Percentiles rank a stretch among this genome's conserved stretches.
Conservation (phyloP, 2,329 filamentous ascomycete species). For the Aspergillus sp. region DNA sequence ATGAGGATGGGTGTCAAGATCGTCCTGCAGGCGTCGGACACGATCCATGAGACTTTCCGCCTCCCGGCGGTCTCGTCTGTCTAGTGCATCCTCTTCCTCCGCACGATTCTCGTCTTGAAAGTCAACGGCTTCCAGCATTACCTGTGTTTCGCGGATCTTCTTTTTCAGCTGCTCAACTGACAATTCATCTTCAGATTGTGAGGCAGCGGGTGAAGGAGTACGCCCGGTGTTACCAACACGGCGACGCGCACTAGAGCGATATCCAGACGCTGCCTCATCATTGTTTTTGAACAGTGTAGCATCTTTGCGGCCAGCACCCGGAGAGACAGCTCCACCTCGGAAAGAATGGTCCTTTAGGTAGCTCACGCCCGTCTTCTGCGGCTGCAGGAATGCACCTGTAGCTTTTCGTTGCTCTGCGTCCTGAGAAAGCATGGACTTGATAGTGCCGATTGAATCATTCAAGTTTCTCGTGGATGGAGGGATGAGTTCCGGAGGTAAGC, state of each 20-base stretch:
- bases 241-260: constrained; percentile 89
- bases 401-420: constrained; percentile 89
- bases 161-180: constrained; percentile 86
- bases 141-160: constrained; percentile 89
- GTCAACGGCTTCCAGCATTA: constrained; percentile 92
- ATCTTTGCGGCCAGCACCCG: constrained; percentile 73
- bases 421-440: constrained; percentile 84
- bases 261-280: constrained; percentile 79
- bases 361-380: constrained; percentile 96
- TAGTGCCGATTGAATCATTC: constrained; percentile 85
- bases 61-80: constrained; percentile 85
- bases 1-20: constrained; percentile 89
- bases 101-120: constrained; percentile 87
- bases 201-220: constrained; percentile 78
- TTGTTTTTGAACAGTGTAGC: constrained; percentile 97
- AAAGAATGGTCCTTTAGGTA: constrained; percentile 97
- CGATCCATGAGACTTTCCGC: constrained; percentile 92
- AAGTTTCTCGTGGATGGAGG: constrained; percentile 93
- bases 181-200: constrained; percentile 72
- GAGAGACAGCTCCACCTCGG: constrained; percentile 60
- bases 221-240: constrained; percentile 68
- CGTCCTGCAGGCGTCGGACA: constrained; percentile 86
- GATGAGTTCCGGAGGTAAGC: constrained; percentile 85
- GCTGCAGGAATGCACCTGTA: constrained; percentile 83
- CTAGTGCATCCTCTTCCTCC: constrained; percentile 89